These are phyloP conservation scores for Cadophora gregata DNA, from an alignment of 2,329 filamentous ascomycete genomes.

Conservation along the genomic window DNA sequence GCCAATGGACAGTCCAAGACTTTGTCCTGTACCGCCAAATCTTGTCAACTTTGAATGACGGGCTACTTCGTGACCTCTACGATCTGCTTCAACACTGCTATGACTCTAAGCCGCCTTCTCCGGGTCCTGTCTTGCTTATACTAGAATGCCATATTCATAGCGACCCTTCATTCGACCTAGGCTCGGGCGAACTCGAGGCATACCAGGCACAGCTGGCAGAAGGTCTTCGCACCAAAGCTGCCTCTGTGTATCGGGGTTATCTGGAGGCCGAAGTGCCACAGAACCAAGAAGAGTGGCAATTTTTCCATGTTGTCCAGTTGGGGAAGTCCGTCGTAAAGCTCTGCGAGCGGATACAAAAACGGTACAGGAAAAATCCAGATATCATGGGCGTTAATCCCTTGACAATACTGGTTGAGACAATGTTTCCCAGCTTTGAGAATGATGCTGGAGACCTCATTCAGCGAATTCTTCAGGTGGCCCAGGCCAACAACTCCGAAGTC, in stretches of 20 bases:
- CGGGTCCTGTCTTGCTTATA: slow-evolving; percentile 78
- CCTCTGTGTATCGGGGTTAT: slow-evolving; percentile 78
- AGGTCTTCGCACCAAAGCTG: slow-evolving; percentile 75
- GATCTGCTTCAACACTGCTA: slow-evolving; percentile 88
- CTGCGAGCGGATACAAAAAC: slow-evolving; percentile 87
- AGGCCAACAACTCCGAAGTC: slow-evolving; percentile 74
- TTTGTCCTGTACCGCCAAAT: slow-evolving; percentile 75
- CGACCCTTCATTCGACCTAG: slow-evolving; percentile 77
- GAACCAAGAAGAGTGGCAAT: slow-evolving; percentile 84
- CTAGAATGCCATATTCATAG: slow-evolving; percentile 81
- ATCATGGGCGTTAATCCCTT: slow-evolving; percentile 76
- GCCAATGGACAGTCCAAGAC: slow-evolving; percentile 72
- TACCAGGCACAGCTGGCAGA: slow-evolving; percentile 76
- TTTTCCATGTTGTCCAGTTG: slow-evolving; percentile 87
- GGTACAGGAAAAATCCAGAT: slow-evolving; percentile 85
- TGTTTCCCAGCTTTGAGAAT: slow-evolving; percentile 88
- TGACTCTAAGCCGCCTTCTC: slow-evolving; percentile 82
- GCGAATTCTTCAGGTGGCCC: slow-evolving; percentile 76
- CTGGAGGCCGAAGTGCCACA: slow-evolving; percentile 82
- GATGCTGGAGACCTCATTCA: slow-evolving; percentile 86
- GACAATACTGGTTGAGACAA: slow-evolving; percentile 78
- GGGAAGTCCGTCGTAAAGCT: slow-evolving; percentile 86
- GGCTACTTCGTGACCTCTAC: slow-evolving; percentile 84
- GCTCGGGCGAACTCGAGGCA: slow-evolving; percentile 70
- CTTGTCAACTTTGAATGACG: slow-evolving; percentile 77